Base-by-base conservation (phyloP, 1,284 basidiomycete genomes). In the Veloporphyrellus conicus region DNA sequence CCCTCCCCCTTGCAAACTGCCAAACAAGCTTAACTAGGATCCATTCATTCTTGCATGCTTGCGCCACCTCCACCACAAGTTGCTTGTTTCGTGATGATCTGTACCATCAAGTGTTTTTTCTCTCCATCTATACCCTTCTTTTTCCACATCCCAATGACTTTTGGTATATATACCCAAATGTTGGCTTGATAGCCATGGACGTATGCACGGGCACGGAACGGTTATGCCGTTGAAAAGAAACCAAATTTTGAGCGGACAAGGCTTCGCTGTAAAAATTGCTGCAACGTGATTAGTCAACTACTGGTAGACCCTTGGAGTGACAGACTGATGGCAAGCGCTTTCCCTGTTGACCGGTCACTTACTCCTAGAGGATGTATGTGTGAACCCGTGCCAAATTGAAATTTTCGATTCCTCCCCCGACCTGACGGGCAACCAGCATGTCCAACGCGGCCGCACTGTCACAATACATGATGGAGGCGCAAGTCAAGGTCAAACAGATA, bases 381-480 rank as follows among this genome's bases (percentile, higher is more conserved):
- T 25, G 23, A 25, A 25, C 4, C 23, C 8, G 5, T 25, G 23
- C 23, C 23, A 25, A 25, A 8, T 25, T 25, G 23, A 25, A 25
- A 8, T 25, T 8, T 25, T 25, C 23, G 23, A 25, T 25, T 25
- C 23, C 4, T 25, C 23, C n/a, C n/a, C n/a, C n/a, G n/a, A n/a
- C n/a, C n/a, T n/a, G n/a, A n/a, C n/a, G n/a, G n/a, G n/a, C n/a
- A n/a, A n/a, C n/a, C n/a, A n/a, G n/a, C n/a, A n/a, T n/a, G n/a
- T n/a, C n/a, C n/a, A n/a, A n/a, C n/a, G n/a, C n/a, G n/a, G n/a
- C n/a, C n/a, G n/a, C n/a, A n/a, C n/a, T n/a, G 2, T 42, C 15
- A 8, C 15, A 25, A 27, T 12, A 28, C 28, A 78, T 76, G 9
- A 20, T 77, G 10, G 72, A 64, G 39, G 33, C 16, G 28, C 41